Base-by-base conservation (phyloP, 2,329 filamentous ascomycete species). In the Trichoderma harzianum region DNA sequence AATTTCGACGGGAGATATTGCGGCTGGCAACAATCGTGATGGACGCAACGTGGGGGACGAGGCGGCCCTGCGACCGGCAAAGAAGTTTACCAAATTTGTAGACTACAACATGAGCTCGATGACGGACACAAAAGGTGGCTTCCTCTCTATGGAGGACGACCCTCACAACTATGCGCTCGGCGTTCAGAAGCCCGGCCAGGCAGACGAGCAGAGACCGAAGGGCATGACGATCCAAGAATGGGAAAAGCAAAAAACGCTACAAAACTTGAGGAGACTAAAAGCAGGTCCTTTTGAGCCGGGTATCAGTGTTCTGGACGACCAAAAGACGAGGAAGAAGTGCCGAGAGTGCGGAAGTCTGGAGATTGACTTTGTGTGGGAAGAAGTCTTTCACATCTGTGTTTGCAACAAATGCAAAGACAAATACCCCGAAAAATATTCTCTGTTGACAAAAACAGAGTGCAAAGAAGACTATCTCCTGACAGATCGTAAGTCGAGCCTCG, bases 21-120 rank as follows among this genome's bases (percentile, higher is more conserved):
- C 84, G 0, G 88, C 88, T 1, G 82, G 86, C 14, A 93, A 87
- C 36, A 88, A 89, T 77, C 91, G 93, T 77, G 92, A 96, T 85
- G 92, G 89, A 6, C 86, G 89, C 63, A 83, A 82, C 75, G 80
- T 78, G 76, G 80, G 78, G 76, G 83, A 87, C 74, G 84, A 85
- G 18, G 84, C 78, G 79, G 73, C 80, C 57, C 90, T 97, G 64
- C 90, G 90, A 70, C 92, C 95, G 0, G 93, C 93, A 61, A 89
- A 91, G 78, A 98, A 97, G 78, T 98, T 98, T 76, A 90, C 93
- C 73, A 95, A 96, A 80, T 98, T 92, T 79, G 95, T 99, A 78
- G 96, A 99, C 79, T 98, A 98, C 83, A 96, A 99, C 81, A 96
- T 99, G 83, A 95, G 93, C 79, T 92, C 95, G 83, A 98, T 99